A percentile compares a stretch with the other conserved stretches of the same genome.
These are phyloP conservation scores for Hibiscus syriacus DNA, from an alignment of 345 rosid genomes.

Conservation along the genomic window DNA sequence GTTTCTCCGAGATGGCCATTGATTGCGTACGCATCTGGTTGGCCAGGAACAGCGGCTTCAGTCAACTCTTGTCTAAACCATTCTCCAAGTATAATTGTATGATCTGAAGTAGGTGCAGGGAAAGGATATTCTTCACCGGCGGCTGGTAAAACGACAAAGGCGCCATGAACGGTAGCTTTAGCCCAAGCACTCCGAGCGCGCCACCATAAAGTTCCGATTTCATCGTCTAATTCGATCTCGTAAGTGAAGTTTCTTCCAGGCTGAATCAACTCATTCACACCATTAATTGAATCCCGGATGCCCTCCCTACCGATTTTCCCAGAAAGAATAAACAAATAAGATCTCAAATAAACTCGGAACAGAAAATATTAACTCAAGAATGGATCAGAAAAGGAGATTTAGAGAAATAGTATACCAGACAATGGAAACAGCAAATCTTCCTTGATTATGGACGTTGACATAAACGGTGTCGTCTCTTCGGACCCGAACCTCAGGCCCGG, in stretches of 20 bases:
- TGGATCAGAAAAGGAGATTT: not conserved
- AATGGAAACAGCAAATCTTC: conserved; percentile 34
- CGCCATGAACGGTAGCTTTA: conserved; percentile 38
- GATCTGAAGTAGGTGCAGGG: too few relatives aligned
- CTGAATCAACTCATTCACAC: conserved; percentile 41
- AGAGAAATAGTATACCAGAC: conserved; percentile 28
- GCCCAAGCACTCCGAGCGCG: too few relatives aligned
- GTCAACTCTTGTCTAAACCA: conserved; percentile 39
- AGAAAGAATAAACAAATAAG: too few relatives aligned
- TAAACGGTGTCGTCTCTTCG: conserved; percentile 33
- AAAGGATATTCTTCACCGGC: conserved; percentile 10
- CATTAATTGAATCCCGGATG: conserved; percentile 37
- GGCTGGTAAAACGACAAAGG: conserved; percentile 26
- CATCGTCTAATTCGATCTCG: conserved; percentile 19
- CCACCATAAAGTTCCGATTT: too few relatives aligned
- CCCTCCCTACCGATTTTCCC: conserved; percentile 26
- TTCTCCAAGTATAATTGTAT: conserved; percentile 22
- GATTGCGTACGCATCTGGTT: conserved; percentile 36
- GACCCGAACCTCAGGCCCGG: conserved; percentile 39
- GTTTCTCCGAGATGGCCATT: conserved; percentile 44
- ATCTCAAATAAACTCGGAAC: too few relatives aligned
- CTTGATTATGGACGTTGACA: conserved; percentile 40
- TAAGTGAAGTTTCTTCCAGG: conserved; percentile 31
- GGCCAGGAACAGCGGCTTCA: conserved; percentile 8
- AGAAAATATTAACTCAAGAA: too few relatives aligned